Evolutionary conservation across 306 rosid species (phyloP).

Genomic region (Canavalia ensiformis): DNA sequence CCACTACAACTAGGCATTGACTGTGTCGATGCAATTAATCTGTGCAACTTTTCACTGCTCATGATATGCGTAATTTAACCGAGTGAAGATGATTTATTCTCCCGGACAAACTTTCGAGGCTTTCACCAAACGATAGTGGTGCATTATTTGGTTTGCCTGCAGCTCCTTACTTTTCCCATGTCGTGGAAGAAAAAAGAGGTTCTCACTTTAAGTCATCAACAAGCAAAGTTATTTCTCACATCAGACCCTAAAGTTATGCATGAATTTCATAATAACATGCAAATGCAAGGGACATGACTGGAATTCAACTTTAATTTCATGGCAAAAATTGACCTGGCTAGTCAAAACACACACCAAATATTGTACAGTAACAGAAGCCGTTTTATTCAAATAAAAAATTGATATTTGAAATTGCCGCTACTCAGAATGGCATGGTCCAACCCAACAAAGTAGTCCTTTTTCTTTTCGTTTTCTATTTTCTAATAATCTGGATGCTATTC

Average conservation of each 20-base stretch:
- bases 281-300: conserved; percentile 38
- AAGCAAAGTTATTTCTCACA: conserved; percentile 66
- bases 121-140: conserved; percentile 50
- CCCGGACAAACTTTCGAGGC: conserved; percentile 50
- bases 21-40: conserved; percentile 8
- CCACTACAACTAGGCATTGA: conserved; percentile 47
- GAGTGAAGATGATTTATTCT: conserved; percentile 36
- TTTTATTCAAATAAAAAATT: background rate
- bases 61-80: conserved; percentile 19
- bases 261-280: conserved; percentile 42
- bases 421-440: background rate
- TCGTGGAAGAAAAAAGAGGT: conserved; percentile 48
- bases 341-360: conserved; percentile 7
- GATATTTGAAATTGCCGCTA: background rate
- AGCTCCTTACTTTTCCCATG: conserved; percentile 41
- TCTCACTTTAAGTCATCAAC: conserved; percentile 63
- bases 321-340: conserved; percentile 30
- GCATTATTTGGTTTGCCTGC: conserved; percentile 57
- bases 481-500: background rate
- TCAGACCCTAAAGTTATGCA: background rate
- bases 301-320: conserved; percentile 34
- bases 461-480: background rate
- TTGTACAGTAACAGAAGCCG: background rate
- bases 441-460: background rate
- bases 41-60: conserved; percentile 43